These are phyloP conservation scores for Niebla homalea DNA, from an alignment of 495 filamentous ascomycete genomes.

Conservation along the genomic window DNA sequence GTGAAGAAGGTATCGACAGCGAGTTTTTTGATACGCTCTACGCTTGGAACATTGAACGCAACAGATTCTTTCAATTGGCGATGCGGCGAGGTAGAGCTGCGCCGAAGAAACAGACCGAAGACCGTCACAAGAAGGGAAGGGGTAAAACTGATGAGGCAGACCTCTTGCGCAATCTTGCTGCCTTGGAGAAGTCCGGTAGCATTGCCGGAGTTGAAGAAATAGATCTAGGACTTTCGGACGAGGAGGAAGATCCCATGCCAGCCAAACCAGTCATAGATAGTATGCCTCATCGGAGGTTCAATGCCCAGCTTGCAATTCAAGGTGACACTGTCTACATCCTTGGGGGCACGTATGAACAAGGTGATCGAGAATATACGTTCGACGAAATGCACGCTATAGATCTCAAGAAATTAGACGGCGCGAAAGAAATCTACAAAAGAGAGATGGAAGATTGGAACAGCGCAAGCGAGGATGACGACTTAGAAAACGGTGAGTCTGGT, in stretches of 20 bases:
- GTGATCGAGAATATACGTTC: slow-evolving; percentile 85
- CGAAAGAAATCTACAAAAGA: slow-evolving; percentile 72
- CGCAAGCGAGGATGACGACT: slow-evolving; percentile 56
- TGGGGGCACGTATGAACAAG: slow-evolving; percentile 89
- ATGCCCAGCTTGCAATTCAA: slow-evolving; percentile 78
- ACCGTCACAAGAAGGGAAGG: slow-evolving; percentile 48
- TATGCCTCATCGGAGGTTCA: slow-evolving; percentile 79
- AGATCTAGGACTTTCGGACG: slow-evolving; percentile 31
- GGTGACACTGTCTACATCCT: slow-evolving; percentile 87
- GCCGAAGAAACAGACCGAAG: slow-evolving; percentile 46
- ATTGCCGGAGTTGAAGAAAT: slow-evolving; percentile 43
- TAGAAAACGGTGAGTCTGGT: slow-evolving; percentile 52
- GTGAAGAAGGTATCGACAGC: slow-evolving; percentile 87
- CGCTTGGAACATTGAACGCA: slow-evolving; percentile 87
- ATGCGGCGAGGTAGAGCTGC: slow-evolving; percentile 53
- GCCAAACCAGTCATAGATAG: slow-evolving; percentile 48
- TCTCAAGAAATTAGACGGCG: slow-evolving; percentile 80
- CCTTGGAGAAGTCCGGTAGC: slow-evolving; percentile 56
- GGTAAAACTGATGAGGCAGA: slow-evolving; percentile 83
- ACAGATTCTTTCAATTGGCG: slow-evolving; percentile 77
- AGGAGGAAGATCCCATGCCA: slow-evolving; percentile 36
- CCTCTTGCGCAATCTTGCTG: slow-evolving; percentile 67
- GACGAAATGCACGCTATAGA: slow-evolving; percentile 89
- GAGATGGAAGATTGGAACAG: slow-evolving; percentile 78
- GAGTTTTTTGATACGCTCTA: slow-evolving; percentile 87